phyloP scores from a whole-genome alignment of 352 stramenopile genomes.

The Phytophthora cajani region DNA sequence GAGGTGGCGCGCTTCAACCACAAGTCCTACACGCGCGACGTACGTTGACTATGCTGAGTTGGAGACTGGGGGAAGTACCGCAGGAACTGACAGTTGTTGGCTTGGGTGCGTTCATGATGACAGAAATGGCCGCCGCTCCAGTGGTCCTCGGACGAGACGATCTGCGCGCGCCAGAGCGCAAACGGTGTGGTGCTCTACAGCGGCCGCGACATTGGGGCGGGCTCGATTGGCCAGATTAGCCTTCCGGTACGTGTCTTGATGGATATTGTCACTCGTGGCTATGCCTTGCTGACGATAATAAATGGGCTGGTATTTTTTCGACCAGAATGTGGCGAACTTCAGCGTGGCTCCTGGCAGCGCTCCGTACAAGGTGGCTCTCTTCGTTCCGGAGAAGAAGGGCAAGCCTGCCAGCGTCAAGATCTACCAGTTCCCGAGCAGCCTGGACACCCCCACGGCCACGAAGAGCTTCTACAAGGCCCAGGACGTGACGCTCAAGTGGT shows the following conservation, averaged over 20 bases:
- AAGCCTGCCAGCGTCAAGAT: constrained; percentile 88
- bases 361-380: constrained; percentile 87
- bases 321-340: constrained; percentile 81
- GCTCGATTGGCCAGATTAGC: constrained; percentile 74
- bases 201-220: constrained; percentile 60
- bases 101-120: not conserved
- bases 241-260: constrained; percentile 55
- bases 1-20: constrained; percentile 84
- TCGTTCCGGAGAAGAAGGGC: constrained; percentile 91
- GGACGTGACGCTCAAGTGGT: constrained; percentile 92
- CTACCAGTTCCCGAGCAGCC: constrained; percentile 75
- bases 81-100: constrained; percentile 5
- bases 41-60: constrained; percentile 34
- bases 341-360: constrained; percentile 79
- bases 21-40: constrained; percentile 84
- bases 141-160: constrained; percentile 91
- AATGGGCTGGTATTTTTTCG: constrained; percentile 9
- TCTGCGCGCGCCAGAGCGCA: constrained; percentile 77
- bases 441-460: constrained; percentile 69
- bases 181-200: constrained; percentile 86
- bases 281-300: constrained; percentile 4
- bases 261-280: not conserved
- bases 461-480: constrained; percentile 94
- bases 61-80: not conserved
- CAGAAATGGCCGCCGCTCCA: constrained; percentile 91